A percentile compares a stretch with the other conserved stretches of the same genome.
These are phyloP conservation scores for Ophiosphaerella narmari DNA, from an alignment of 2,329 filamentous ascomycete species.

Conservation along the genomic window DNA sequence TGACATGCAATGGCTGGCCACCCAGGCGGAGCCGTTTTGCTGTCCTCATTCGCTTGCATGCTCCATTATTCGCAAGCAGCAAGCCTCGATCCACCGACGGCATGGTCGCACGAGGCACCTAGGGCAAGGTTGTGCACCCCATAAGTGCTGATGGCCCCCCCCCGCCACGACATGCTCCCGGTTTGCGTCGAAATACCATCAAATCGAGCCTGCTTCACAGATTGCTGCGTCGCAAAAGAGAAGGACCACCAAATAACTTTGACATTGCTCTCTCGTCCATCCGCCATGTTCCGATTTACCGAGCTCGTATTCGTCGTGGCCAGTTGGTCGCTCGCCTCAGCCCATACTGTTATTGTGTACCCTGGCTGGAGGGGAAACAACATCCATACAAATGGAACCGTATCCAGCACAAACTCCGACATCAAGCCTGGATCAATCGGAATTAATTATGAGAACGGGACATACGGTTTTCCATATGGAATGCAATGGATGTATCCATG, in stretches of 20 bases:
- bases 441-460: constrained; percentile 51
- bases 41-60: constrained; percentile 19
- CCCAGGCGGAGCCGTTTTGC: constrained; percentile 22
- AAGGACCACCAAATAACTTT: constrained; percentile 7
- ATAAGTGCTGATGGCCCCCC: constrained; percentile 31
- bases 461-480: constrained; percentile 72
- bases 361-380: constrained; percentile 88
- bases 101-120: constrained; percentile 26
- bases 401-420: constrained; percentile 43
- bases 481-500: constrained; percentile 97
- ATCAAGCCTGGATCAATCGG: constrained; percentile 51
- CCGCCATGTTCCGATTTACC: constrained; percentile 42
- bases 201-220: constrained; percentile 9
- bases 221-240: constrained; percentile 10
- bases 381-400: constrained; percentile 72
- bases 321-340: constrained; percentile 55
- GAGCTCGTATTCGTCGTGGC: constrained; percentile 38
- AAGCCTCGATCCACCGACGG: constrained; percentile 9
- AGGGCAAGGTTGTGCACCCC: constrained; percentile 17
- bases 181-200: constrained; percentile 18
- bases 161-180: constrained; percentile 35
- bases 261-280: constrained; percentile 1
- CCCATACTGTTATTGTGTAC: constrained; percentile 85
- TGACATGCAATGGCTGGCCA: constrained; percentile 37
- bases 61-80: constrained; percentile 15